A percentile compares a stretch with the other conserved stretches of the same genome.
These are phyloP conservation scores for Mesembryanthemum crystallinum DNA, from an alignment of 148 eudicot genomes.

Conservation along the genomic window DNA sequence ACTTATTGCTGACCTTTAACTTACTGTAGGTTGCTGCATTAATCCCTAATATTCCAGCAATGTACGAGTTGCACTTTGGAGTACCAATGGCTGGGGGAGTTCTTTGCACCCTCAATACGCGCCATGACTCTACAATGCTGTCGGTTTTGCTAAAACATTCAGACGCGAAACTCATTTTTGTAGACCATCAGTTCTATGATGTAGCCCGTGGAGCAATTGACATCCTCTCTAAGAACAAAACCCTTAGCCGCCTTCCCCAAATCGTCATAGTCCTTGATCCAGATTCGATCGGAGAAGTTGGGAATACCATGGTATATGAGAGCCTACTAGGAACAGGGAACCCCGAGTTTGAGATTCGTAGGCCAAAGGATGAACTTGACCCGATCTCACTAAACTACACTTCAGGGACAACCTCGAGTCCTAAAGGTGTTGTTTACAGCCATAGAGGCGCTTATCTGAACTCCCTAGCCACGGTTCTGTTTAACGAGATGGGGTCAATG, in stretches of 20 bases:
- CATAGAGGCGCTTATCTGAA: slow-evolving; percentile 77
- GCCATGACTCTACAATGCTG: background rate
- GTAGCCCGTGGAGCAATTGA: background rate
- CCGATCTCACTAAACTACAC: slow-evolving; percentile 68
- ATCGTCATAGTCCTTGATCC: slow-evolving; percentile 43
- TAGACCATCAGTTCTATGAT: background rate
- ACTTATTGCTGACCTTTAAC: background rate
- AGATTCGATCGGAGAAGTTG: background rate
- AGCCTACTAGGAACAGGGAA: slow-evolving; percentile 41
- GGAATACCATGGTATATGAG: slow-evolving; percentile 45
- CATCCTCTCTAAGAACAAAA: slow-evolving; percentile 25
- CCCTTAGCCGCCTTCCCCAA: slow-evolving; percentile 40
- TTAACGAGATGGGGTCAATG: slow-evolving; percentile 50
- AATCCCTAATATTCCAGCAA: background rate
- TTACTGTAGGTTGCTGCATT: background rate
- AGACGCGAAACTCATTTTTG: slow-evolving; percentile 1
- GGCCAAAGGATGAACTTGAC: slow-evolving; percentile 59
- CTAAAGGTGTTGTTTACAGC: slow-evolving; percentile 70
- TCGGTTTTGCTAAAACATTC: background rate
- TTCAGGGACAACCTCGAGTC: slow-evolving; percentile 77
- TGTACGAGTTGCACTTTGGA: slow-evolving; percentile 1
- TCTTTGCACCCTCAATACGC: background rate
- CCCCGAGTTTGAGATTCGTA: slow-evolving; percentile 37
- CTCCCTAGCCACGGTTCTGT: slow-evolving; percentile 45
- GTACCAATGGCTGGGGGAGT: background rate